Conservation (phyloP, 2,329 filamentous ascomycete genomes). For the Phialocephala sp. region DNA sequence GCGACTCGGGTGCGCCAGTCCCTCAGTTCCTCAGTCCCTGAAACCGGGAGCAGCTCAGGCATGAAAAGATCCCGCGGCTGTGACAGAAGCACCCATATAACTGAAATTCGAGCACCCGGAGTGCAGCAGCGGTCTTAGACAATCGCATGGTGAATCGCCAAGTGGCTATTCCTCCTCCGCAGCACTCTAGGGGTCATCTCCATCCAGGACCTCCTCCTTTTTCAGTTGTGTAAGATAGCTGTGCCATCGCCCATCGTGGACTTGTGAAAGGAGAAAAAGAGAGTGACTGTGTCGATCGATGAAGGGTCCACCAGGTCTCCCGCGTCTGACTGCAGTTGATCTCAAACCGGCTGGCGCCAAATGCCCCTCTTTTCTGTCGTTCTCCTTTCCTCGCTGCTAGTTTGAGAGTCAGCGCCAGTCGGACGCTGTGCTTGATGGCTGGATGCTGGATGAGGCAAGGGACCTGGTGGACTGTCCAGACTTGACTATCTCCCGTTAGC, state of each 20-base stretch:
- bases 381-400: background rate
- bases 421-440: background rate
- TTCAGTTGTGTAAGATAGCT: constrained; percentile 15
- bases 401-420: constrained; percentile 2
- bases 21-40: constrained; percentile 1
- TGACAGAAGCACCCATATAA: constrained; percentile 13
- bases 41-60: constrained; percentile 15
- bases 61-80: constrained; percentile 14
- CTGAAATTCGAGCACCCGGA: constrained; percentile 9
- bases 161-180: background rate
- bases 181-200: constrained; percentile 14
- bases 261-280: too few relatives aligned
- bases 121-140: constrained; percentile 9
- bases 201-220: background rate
- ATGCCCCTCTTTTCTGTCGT: background rate
- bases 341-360: constrained; percentile 5
- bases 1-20: too few relatives aligned
- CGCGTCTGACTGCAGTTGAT: constrained; percentile 12
- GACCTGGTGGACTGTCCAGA: background rate
- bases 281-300: background rate
- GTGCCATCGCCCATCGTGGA: background rate
- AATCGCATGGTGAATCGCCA: constrained; percentile 12
- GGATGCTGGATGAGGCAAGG: constrained; percentile 1
- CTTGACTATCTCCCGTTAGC: constrained; percentile 1
- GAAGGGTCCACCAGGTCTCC: background rate